Base-by-base conservation (phyloP, 225 moss, liverwort and hornwort species). In the Ulota crispa region DNA sequence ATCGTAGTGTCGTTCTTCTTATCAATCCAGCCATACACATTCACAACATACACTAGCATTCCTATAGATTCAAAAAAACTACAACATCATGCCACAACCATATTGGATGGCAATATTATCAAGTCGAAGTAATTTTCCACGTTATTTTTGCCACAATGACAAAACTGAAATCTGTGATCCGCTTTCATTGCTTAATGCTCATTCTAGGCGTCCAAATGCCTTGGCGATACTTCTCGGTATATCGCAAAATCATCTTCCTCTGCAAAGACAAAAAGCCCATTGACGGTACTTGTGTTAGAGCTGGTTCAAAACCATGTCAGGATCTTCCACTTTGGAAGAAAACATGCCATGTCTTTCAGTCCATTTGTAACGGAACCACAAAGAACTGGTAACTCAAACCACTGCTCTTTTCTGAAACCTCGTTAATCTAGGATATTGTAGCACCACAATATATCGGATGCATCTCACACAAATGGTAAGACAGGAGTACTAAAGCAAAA, bases 201-300 rank as follows among this genome's bases (percentile, higher is more conserved):
- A 85, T 81, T 60, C 82, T 92, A 21, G 93, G 93, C 63, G 87
- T 92, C 93, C 93, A 93, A 61, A 89, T 89, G 50, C 95, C 95
- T 81, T 93, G 93, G 64, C 95, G 91, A 80, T 93, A 93, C 69
- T 95, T 95, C 90, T 95, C 95, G 50, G 91, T 95, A 70, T 89
- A 92, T 54, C 92, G 89, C 73, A 95, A 78, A 78, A 95, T 95
- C 86, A 95, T 87, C 85, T 95, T 95, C 57, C 95, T 91, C 93
- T 93, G 93, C 86, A 89, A 68, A 61, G 50, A 50, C 50, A 6
- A 43, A 50, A 15, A 77, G 3, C 5, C 62, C 68, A 73, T 24
- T 56, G 39, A 77, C 14, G 45, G 39, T 14, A 23, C 18, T 72
- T 42, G 9, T 63, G 41, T 85, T 62, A 81, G 43, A 67, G 39